Percentiles rank a stretch among this genome's conserved stretches.
phyloP scores from a whole-genome alignment of 495 filamentous ascomycete species.

The Aspergillus sclerotiicarbonarius region DNA sequence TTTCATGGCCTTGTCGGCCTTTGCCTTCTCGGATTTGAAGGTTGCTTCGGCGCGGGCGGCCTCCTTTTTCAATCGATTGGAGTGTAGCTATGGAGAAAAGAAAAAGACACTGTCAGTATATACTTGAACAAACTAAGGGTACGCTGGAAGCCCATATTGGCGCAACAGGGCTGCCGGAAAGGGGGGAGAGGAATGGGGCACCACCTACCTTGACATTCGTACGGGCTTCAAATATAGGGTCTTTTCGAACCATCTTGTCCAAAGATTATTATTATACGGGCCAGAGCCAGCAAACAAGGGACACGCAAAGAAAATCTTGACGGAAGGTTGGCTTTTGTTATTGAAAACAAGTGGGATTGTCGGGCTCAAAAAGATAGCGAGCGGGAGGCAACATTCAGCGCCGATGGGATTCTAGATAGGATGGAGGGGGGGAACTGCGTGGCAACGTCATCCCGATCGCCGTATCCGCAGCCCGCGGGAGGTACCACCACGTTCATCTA shows the following conservation, averaged over 20 bases:
- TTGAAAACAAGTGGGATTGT: neutral
- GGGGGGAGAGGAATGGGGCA: neutral
- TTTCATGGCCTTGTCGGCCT: constrained; percentile 51
- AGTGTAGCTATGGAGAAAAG: constrained; percentile 36
- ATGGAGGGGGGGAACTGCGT: constrained; percentile 13
- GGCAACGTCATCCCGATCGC: constrained; percentile 25
- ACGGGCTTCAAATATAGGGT: constrained; percentile 51
- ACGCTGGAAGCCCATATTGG: neutral
- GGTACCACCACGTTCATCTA: neutral
- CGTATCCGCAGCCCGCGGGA: too few species aligned
- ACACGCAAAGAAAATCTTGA: too few species aligned
- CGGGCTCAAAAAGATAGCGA: neutral
- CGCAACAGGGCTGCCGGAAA: neutral
- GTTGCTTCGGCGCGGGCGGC: constrained; percentile 44
- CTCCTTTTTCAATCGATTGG: constrained; percentile 49
- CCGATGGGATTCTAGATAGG: constrained; percentile 10
- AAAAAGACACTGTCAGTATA: neutral
- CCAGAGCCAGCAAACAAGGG: neutral
- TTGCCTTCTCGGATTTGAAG: constrained; percentile 48
- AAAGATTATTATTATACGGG: neutral
- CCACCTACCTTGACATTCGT: constrained; percentile 48
- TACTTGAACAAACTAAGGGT: constrained; percentile 1
- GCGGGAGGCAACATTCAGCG: constrained; percentile 7
- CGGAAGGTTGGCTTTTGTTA: neutral
- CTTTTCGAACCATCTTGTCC: constrained; percentile 45